phyloP scores from a whole-genome alignment of 2,329 filamentous ascomycete genomes.

The Whalleya microplaca region DNA sequence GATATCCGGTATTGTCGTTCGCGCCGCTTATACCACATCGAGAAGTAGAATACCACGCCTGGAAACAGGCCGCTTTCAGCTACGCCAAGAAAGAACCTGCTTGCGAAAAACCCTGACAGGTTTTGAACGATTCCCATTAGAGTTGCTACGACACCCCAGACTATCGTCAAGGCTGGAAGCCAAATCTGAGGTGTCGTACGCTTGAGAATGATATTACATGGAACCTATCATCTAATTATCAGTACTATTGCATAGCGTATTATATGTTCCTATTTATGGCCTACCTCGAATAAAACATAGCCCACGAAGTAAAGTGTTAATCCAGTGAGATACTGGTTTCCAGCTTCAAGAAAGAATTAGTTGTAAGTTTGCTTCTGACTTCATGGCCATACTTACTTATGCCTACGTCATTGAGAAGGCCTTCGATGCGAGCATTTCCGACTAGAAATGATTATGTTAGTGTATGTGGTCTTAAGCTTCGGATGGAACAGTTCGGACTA shows the following conservation, averaged over 20 bases:
- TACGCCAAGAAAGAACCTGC: conserved; percentile 60
- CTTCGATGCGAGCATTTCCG: conserved; percentile 61
- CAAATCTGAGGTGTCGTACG: conserved; percentile 60
- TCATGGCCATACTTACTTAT: conserved; percentile 49
- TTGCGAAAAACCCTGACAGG: conserved; percentile 54
- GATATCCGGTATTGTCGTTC: conserved; percentile 60
- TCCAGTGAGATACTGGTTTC: conserved; percentile 66
- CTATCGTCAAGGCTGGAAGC: conserved; percentile 60
- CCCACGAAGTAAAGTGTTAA: conserved; percentile 69
- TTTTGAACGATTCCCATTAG: conserved; percentile 54
- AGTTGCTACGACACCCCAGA: conserved; percentile 60
- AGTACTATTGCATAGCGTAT: not conserved
- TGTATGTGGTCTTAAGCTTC: conserved; percentile 32
- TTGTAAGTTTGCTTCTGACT: not conserved
- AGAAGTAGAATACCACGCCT: conserved; percentile 42
- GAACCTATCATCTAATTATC: conserved; percentile 45
- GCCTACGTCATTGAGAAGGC: conserved; percentile 53
- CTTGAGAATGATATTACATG: conserved; percentile 66
- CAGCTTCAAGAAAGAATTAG: conserved; percentile 41
- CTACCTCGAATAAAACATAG: conserved; percentile 60
- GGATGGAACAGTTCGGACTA: conserved; percentile 31
- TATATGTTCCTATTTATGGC: conserved; percentile 3
- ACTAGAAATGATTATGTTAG: conserved; percentile 42
- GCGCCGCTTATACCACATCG: conserved; percentile 59
- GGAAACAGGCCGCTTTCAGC: conserved; percentile 57